Percentiles rank a stretch among this genome's conserved stretches.
phyloP scores from a whole-genome alignment of 83 land plant species.

The Picea engelmannii region DNA sequence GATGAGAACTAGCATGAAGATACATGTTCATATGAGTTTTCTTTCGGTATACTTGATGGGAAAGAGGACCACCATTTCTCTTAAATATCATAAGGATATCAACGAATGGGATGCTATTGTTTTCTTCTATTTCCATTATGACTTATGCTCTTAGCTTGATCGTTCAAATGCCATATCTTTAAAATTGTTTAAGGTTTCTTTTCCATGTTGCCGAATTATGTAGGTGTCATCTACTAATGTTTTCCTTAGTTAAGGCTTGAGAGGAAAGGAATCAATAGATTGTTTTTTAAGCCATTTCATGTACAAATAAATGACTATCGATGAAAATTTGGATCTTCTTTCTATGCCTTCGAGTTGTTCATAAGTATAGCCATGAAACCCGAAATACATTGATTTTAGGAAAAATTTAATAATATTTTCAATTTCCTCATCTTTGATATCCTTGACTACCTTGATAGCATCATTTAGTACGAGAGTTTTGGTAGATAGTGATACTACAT shows the following conservation, averaged over 20 bases:
- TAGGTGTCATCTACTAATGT: neutral
- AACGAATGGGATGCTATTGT: neutral
- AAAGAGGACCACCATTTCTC: neutral
- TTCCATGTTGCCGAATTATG: neutral
- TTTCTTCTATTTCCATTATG: neutral
- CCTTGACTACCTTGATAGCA: neutral
- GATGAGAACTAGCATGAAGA: no score
- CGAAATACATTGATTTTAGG: neutral
- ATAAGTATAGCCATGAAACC: neutral
- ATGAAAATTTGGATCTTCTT: neutral
- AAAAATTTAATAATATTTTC: neutral
- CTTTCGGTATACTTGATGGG: neutral
- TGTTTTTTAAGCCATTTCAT: neutral
- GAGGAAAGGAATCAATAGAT: neutral
- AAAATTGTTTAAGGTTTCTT: neutral
- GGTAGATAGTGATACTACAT: neutral
- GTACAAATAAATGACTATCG: neutral
- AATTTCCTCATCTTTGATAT: neutral
- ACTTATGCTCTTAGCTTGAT: neutral
- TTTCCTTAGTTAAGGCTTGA: neutral
- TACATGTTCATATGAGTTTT: neutral
- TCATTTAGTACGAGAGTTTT: neutral
- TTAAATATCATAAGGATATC: neutral
- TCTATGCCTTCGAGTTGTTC: neutral
- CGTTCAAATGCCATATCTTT: no score